phyloP scores from a whole-genome alignment of 1,139 yeast species.

The Yamadazyma spencermartinsiae region DNA sequence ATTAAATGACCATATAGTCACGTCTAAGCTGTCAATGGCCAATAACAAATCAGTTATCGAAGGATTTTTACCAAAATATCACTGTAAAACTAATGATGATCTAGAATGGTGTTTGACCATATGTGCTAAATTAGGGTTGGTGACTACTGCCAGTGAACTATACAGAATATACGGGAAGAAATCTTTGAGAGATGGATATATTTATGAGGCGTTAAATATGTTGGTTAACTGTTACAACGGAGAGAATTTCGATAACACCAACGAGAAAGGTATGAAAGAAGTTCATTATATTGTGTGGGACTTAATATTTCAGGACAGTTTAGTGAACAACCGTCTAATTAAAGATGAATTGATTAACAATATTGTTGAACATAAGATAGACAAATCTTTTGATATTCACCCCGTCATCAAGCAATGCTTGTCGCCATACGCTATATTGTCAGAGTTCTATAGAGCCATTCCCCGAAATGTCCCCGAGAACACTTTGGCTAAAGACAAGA shows the following conservation, averaged over 20 bases:
- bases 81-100: conserved; percentile 68
- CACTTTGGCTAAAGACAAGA: conserved; percentile 16
- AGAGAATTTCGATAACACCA: conserved; percentile 15
- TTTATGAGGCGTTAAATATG: conserved; percentile 66
- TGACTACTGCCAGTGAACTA: conserved; percentile 54
- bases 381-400: conserved; percentile 38
- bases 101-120: conserved; percentile 75
- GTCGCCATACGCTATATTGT: conserved; percentile 71
- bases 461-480: conserved; percentile 29
- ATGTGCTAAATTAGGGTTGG: conserved; percentile 44
- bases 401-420: conserved; percentile 66
- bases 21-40: conserved; percentile 20
- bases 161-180: conserved; percentile 43
- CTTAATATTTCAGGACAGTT: conserved; percentile 57
- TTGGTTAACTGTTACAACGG: conserved; percentile 67
- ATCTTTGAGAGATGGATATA: conserved; percentile 42
- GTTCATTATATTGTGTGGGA: conserved; percentile 48
- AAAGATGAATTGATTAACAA: conserved; percentile 57
- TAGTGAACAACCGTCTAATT: conserved; percentile 53
- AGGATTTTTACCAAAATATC: conserved; percentile 59
- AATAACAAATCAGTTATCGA: conserved; percentile 50
- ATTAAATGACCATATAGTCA: conserved; percentile 28
- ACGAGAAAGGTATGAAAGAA: conserved; percentile 35
- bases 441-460: conserved; percentile 41
- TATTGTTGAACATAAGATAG: conserved; percentile 45